Conservation (phyloP, 306 rosid genomes). For the Boehmeria nivea region DNA sequence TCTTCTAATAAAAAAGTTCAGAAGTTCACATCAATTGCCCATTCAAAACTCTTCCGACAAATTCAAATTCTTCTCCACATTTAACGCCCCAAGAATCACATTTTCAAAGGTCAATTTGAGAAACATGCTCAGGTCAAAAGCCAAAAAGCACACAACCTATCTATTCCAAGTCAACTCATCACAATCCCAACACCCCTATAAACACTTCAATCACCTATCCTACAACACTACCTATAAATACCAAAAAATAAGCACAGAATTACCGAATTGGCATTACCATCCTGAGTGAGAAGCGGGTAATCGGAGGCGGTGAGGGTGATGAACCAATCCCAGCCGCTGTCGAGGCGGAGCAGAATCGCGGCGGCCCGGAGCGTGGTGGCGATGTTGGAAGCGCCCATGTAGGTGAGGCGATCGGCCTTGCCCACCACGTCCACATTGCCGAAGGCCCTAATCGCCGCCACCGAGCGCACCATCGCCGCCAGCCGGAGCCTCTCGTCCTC, state of each 20-base stretch:
- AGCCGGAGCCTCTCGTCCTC: slow-evolving; percentile 58
- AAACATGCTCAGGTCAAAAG: background rate
- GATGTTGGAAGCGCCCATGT: slow-evolving; percentile 70
- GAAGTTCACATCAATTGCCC: background rate
- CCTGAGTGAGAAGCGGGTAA: slow-evolving; percentile 90
- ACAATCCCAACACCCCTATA: no score
- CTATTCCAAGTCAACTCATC: no score
- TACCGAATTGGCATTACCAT: slow-evolving; percentile 78
- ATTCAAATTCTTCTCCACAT: no score
- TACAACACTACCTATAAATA: background rate
- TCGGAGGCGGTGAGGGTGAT: slow-evolving; percentile 75
- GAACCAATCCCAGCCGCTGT: slow-evolving; percentile 88
- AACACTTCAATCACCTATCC: background rate
- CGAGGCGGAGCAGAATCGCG: slow-evolving; percentile 69
- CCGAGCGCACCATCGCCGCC: slow-evolving; percentile 34
- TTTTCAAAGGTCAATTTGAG: background rate
- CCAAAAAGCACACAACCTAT: background rate
- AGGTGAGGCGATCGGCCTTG: slow-evolving; percentile 69
- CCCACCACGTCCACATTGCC: slow-evolving; percentile 89
- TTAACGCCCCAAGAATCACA: background rate
- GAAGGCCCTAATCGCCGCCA: slow-evolving; percentile 71
- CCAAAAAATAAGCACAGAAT: slow-evolving; percentile 19
- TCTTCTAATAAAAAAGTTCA: background rate
- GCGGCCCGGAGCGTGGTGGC: slow-evolving; percentile 77
- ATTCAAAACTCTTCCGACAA: no score